phyloP scores from a whole-genome alignment of 2,329 filamentous ascomycete genomes.

The Orbilia blumenaviensis region DNA sequence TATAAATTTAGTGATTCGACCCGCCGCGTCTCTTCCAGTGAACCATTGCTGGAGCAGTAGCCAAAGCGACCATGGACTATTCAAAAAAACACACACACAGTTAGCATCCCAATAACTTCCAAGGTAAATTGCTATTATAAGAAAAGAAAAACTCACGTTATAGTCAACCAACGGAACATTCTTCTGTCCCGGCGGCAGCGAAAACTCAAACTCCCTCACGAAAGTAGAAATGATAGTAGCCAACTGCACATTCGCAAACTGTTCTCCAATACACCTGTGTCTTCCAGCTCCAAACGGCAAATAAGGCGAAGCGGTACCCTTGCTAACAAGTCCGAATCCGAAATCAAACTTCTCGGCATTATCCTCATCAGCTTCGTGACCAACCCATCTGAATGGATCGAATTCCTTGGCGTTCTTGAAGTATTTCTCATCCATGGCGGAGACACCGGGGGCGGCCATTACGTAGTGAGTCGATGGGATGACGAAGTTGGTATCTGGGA shows the following conservation, averaged over 20 bases:
- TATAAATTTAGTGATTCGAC: conserved; percentile 46
- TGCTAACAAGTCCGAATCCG: conserved; percentile 70
- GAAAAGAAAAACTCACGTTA: conserved; percentile 33
- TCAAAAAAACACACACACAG: not conserved
- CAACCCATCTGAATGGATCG: conserved; percentile 72
- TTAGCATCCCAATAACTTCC: not conserved
- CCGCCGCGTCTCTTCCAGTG: conserved; percentile 55
- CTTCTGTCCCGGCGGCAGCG: conserved; percentile 67
- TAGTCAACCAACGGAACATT: conserved; percentile 73
- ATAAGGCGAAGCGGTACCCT: conserved; percentile 71
- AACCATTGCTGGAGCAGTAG: conserved; percentile 49
- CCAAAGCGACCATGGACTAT: conserved; percentile 51
- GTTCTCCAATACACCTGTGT: conserved; percentile 79
- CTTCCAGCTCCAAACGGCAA: conserved; percentile 77
- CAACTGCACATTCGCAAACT: conserved; percentile 77
- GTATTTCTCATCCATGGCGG: conserved; percentile 67
- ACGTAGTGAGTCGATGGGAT: conserved; percentile 66
- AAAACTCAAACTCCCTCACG: conserved; percentile 70
- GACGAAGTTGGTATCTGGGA: conserved; percentile 68
- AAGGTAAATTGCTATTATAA: not conserved
- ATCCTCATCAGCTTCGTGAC: conserved; percentile 59
- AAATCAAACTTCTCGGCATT: conserved; percentile 70
- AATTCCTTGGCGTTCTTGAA: conserved; percentile 70
- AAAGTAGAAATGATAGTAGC: conserved; percentile 72
- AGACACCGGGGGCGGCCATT: conserved; percentile 64